Base-by-base conservation (phyloP, 108 stramenopile genomes). In the Skeletonema grethae region DNA sequence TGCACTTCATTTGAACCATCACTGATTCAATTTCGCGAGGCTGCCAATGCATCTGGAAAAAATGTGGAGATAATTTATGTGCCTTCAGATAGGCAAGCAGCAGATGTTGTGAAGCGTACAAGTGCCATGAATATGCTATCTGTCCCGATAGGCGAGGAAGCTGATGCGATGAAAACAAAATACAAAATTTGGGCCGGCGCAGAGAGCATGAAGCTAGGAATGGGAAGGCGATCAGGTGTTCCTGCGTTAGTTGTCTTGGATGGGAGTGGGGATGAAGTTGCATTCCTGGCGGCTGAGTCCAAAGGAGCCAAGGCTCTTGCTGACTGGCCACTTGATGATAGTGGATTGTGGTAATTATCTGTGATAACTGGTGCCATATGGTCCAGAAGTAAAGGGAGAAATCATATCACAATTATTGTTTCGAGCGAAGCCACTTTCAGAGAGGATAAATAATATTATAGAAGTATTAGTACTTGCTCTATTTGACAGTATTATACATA, bases 201-300 rank as follows among this genome's bases (percentile, higher is more conserved):
- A 15, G 89, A 90, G 65, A 39, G 70, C n/a, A 22, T 48, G 10
- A 70, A 76, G 41, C 74, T 88, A 50, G 87, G 87, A 4, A 75
- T 56, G 12, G 85, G 79, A 4, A 70, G 89, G 16, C 68, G 89
- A 57, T 86, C 86, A 61, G 89, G 89, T 4, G 83, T 90, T 55
- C 89, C 89, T 39, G 84, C 89, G 5, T 53, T 90, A 1, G 87
- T 90, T 18, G 89, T 90, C 3, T 74, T 90, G 56, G 80, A 82
- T 57, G 60, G 72, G 11, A 69, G 65, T 11, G 86, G 85, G 20
- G 66, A 73, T 24, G 89, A 90, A 70, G 22, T 86, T 31, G 69
- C 67, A 3, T 90, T 88, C 70, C 35, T 90, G 2, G 61, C 77
- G 30, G 76, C 86, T 9, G 89, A 90, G 60, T 48, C 74, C 12